Conservation (phyloP, 805 yeast genomes). For the Pichia ethanolica region DNA sequence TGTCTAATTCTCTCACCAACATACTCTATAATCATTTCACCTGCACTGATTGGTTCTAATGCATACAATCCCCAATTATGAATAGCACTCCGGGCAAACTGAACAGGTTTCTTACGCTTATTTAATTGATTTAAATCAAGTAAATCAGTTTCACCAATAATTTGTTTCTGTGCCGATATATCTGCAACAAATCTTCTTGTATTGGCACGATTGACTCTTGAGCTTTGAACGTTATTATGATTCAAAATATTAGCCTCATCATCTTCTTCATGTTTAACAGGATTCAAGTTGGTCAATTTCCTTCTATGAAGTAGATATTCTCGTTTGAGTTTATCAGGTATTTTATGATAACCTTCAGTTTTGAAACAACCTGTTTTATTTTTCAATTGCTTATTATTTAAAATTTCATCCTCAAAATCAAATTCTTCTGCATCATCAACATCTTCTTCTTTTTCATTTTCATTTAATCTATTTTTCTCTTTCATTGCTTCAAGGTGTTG, state of each 20-base stretch:
- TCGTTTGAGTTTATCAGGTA: slow-evolving; percentile 63
- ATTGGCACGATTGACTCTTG: slow-evolving; percentile 79
- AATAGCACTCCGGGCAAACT: slow-evolving; percentile 94
- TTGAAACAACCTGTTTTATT: slow-evolving; percentile 54
- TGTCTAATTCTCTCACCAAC: slow-evolving; percentile 93
- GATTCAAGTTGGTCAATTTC: slow-evolving; percentile 53
- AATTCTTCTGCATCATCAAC: slow-evolving; percentile 22
- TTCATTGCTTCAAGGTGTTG: slow-evolving; percentile 27
- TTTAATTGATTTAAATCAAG: slow-evolving; percentile 79
- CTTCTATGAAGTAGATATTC: slow-evolving; percentile 80
- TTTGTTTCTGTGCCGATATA: slow-evolving; percentile 70
- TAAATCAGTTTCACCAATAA: slow-evolving; percentile 76
- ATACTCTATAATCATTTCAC: slow-evolving; percentile 95
- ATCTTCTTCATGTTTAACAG: slow-evolving; percentile 56
- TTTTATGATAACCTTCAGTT: slow-evolving; percentile 66
- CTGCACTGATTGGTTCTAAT: slow-evolving; percentile 87
- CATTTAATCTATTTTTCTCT: slow-evolving; percentile 23
- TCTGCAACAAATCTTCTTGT: slow-evolving; percentile 87
- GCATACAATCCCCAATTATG: slow-evolving; percentile 99
- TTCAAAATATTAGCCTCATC: slow-evolving; percentile 25
- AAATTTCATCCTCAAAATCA: slow-evolving; percentile 24
- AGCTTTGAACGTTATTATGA: slow-evolving; percentile 46
- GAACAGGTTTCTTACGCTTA: slow-evolving; percentile 86
- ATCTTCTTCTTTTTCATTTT: slow-evolving; percentile 15
- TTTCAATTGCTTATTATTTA: slow-evolving; percentile 23